Base-by-base conservation (phyloP, 306 rosid genomes). In the Luffa acutangula region DNA sequence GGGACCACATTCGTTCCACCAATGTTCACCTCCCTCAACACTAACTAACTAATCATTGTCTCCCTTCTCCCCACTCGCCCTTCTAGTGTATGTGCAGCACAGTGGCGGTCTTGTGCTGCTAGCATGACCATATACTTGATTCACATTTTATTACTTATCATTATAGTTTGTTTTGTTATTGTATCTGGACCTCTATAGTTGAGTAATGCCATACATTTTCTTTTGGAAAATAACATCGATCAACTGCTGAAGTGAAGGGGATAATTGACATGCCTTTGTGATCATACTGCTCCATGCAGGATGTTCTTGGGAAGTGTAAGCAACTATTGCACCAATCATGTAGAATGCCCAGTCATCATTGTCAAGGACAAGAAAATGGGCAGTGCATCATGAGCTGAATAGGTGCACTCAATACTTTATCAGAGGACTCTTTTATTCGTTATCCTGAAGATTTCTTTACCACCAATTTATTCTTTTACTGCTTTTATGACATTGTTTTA, bases 231-330 rank as follows among this genome's bases (percentile, higher is more conserved):
- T 49, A 49, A 31, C 46, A 51, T 74, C 21, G 1, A 73, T 15
- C 3, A 0, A 17, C 10, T 14, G 42, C 2, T 45, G 78, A 73
- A 49, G 37, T 51, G 43, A 46, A 46, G 41, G 42, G 42, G 58
- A 48, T 8, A 49, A 7, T 74, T 20, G 6, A 70, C 9, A 20
- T 52, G 14, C 77, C 77, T 48, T 48, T 31, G 60, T 71, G n/a
- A 71, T 72, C 21, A 12, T 21, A 72, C 10, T 14, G 56, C 39
- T 45, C 11, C 11, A 12, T 15, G 20, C 91, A 94, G 97, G 94
- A 94, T 94, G 93, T 92, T 94, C 87, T 82, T 94, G 80, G 98
- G 94, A 81, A 94, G 98, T 84, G 96, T 94, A 37, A 94, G 97
- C 88, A 90, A 89, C 89, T 92, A 87, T 76, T 94, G 96, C 51